These are phyloP conservation scores for Ajuga chamaepitys DNA, from an alignment of 257 asterid species.

Conservation along the genomic window DNA sequence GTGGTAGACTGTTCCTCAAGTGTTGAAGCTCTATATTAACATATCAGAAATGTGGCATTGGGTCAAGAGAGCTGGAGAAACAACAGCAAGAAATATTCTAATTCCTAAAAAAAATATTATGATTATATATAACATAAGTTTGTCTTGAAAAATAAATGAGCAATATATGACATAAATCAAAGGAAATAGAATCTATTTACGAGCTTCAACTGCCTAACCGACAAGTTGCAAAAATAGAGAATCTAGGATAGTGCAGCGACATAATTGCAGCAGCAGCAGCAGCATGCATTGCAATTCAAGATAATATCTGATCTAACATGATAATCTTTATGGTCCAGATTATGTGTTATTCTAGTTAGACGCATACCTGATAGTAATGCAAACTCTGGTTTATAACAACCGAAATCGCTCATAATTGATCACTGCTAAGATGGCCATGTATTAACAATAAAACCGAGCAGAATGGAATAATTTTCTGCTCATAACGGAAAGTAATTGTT, in stretches of 20 bases:
- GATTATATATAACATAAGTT: too few relatives aligned
- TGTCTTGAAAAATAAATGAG: neutral
- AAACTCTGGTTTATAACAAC: neutral
- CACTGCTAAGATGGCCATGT: neutral
- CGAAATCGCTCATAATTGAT: neutral
- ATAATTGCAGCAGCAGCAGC: neutral
- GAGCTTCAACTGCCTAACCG: neutral
- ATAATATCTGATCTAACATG: neutral
- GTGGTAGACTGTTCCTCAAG: conserved; percentile 82
- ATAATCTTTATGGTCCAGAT: neutral
- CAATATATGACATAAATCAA: neutral
- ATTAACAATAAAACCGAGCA: neutral
- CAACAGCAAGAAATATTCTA: neutral
- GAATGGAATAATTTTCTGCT: neutral
- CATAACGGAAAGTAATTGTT: too few relatives aligned
- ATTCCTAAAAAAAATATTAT: neutral
- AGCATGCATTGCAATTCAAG: neutral
- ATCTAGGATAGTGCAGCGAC: neutral
- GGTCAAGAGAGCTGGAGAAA: neutral
- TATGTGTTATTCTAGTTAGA: neutral
- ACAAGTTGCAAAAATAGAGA: neutral
- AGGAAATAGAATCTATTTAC: neutral
- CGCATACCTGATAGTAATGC: neutral
- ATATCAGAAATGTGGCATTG: neutral
- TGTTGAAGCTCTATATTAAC: conserved; percentile 66